Conservation (phyloP, 257 asterid species). For the Voacanga thouarsii region DNA sequence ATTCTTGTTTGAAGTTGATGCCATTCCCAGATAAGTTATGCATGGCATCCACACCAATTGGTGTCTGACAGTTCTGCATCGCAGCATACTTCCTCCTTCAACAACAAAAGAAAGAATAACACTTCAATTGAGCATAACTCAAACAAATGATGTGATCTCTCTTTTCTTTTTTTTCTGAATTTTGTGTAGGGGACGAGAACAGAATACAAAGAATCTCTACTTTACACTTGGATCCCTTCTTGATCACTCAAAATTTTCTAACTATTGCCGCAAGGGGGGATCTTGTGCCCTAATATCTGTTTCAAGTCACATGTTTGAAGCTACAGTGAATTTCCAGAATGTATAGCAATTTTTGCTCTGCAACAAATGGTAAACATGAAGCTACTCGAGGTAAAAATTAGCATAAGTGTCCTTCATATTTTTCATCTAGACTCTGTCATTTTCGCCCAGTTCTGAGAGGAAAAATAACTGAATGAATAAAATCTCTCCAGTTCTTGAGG, state of each 20-base stretch:
- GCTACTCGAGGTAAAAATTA: not conserved
- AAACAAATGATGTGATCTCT: not conserved
- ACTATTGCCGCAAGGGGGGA: not conserved
- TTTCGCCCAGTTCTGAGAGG: not conserved
- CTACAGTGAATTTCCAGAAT: not conserved
- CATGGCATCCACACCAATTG: constrained; percentile 53
- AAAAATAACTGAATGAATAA: not conserved
- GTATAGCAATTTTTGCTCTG: not conserved
- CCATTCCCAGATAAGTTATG: constrained; percentile 36
- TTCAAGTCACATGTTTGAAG: not conserved
- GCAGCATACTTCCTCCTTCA: constrained; percentile 80
- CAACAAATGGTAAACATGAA: not conserved
- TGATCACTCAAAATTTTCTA: not conserved
- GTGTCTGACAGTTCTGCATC: constrained; percentile 60
- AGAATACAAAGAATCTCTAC: not conserved
- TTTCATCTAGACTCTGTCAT: constrained; percentile 1
- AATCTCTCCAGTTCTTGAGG: not conserved
- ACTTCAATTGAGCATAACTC: not conserved
- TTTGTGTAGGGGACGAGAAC: not conserved
- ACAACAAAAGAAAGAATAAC: not conserved
- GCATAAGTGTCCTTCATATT: not conserved
- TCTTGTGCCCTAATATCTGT: not conserved
- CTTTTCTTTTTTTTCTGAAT: not conserved
- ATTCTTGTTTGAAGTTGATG: constrained; percentile 31
- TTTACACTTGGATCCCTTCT: not conserved